phyloP scores from a whole-genome alignment of 257 asterid species.

The Solanum piurae region DNA sequence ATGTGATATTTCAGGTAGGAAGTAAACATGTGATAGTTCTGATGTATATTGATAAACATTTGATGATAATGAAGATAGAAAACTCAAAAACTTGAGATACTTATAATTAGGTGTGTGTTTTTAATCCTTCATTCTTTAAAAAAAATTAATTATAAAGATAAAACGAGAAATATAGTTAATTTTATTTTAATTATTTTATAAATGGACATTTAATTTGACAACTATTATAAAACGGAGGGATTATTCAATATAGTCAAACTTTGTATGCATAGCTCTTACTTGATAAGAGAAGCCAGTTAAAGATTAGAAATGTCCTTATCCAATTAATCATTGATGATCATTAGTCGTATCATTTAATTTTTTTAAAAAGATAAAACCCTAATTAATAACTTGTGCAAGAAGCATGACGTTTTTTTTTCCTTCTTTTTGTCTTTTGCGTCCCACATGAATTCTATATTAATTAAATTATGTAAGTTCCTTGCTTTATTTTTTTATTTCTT shows the following conservation, averaged over 20 bases:
- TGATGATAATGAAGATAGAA: not conserved
- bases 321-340: not conserved
- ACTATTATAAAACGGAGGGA: not conserved
- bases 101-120: too few relatives aligned
- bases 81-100: too few relatives aligned
- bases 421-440: not conserved
- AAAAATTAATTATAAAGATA: too few relatives aligned
- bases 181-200: too few relatives aligned
- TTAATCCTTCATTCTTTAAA: not conserved
- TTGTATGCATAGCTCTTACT: not conserved
- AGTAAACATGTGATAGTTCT: too few relatives aligned
- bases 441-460: not conserved
- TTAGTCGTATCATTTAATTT: not conserved
- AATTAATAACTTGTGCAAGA: not conserved
- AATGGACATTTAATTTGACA: too few relatives aligned
- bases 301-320: not conserved
- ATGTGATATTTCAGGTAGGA: not conserved
- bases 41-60: not conserved
- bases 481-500: not conserved
- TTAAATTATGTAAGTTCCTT: not conserved
- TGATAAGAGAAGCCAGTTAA: slow-evolving; percentile 7
- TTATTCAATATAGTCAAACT: not conserved
- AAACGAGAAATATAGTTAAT: too few relatives aligned
- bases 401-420: not conserved
- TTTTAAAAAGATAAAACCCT: not conserved